phyloP scores from a whole-genome alignment of 345 rosid species.

The Citrus mangshanensis region DNA sequence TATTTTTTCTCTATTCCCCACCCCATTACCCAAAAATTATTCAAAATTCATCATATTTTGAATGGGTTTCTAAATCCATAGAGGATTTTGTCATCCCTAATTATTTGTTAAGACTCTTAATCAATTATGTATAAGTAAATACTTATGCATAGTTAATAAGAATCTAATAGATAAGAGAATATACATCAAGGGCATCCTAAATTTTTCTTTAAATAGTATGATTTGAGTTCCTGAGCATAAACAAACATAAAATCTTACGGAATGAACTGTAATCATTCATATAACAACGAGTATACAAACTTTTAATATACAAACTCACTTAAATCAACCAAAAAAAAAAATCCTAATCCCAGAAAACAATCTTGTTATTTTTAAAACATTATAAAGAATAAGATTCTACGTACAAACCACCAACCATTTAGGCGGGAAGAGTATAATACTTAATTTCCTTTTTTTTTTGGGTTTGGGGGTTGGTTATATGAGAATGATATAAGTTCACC shows the following conservation, averaged over 20 bases:
- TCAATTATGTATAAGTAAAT: neutral
- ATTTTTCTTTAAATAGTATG: no score
- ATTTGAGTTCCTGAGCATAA: neutral
- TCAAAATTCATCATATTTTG: no score
- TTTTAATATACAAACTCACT: neutral
- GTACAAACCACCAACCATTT: neutral
- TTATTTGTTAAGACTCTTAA: no score
- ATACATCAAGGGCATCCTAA: no score
- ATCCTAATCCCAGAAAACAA: neutral
- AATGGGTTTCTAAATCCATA: accelerated
- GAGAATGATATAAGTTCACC: neutral
- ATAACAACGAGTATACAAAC: neutral
- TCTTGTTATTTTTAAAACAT: neutral
- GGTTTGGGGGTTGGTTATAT: neutral
- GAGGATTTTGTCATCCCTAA: no score
- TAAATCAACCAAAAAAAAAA: neutral
- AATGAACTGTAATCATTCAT: neutral
- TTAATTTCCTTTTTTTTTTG: neutral
- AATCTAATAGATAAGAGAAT: neutral
- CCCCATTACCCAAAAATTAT: no score
- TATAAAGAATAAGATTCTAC: neutral
- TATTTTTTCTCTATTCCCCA: no score
- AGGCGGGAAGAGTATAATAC: neutral
- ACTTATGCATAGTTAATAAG: no score
- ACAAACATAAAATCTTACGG: neutral